phyloP scores from a whole-genome alignment of 2,329 filamentous ascomycete species.

The Nigrospora oryzae region DNA sequence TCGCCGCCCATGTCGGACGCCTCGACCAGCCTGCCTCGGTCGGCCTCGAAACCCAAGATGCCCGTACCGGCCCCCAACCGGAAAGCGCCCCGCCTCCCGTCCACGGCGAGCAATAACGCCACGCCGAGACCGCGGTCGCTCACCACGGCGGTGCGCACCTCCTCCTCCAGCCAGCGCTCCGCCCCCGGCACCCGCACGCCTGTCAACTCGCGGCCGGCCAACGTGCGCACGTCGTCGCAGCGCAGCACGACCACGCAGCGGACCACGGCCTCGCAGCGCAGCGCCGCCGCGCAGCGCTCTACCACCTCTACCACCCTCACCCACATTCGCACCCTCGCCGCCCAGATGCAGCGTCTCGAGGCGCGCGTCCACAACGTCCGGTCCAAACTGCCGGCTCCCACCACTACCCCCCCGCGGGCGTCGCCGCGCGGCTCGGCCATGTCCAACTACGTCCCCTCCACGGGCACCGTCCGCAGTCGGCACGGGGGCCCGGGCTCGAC shows the following conservation, averaged over 20 bases:
- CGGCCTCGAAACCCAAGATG: slow-evolving; percentile 33
- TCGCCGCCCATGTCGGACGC: slow-evolving; percentile 91
- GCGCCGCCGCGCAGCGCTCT: slow-evolving; percentile 37
- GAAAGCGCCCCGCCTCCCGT: slow-evolving; percentile 45
- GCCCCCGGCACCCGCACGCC: slow-evolving; percentile 31
- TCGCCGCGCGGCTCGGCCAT: slow-evolving; percentile 56
- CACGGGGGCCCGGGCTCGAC: slow-evolving; percentile 57
- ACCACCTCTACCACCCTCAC: slow-evolving; percentile 66
- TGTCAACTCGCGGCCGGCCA: slow-evolving; percentile 25
- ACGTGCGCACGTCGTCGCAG: slow-evolving; percentile 11
- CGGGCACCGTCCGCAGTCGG: slow-evolving; percentile 57
- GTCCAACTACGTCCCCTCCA: slow-evolving; percentile 34
- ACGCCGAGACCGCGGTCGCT: slow-evolving; percentile 43
- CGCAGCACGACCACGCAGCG: too few species aligned
- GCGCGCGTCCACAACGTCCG: slow-evolving; percentile 85
- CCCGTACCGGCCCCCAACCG: slow-evolving; percentile 23
- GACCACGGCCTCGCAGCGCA: too few species aligned
- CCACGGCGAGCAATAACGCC: slow-evolving; percentile 37
- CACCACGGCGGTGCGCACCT: slow-evolving; percentile 24
- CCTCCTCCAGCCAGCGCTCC: slow-evolving; percentile 30
- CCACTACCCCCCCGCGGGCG: slow-evolving; percentile 65
- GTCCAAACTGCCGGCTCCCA: slow-evolving; percentile 81
- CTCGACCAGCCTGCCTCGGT: slow-evolving; percentile 51
- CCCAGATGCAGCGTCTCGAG: slow-evolving; percentile 95
- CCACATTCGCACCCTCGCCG: slow-evolving; percentile 88